Percentiles rank a stretch among this genome's conserved stretches.
These are phyloP conservation scores for Coemansia sp. DNA, from an alignment of 371 early-diverging fungal genomes.

Conservation along the genomic window DNA sequence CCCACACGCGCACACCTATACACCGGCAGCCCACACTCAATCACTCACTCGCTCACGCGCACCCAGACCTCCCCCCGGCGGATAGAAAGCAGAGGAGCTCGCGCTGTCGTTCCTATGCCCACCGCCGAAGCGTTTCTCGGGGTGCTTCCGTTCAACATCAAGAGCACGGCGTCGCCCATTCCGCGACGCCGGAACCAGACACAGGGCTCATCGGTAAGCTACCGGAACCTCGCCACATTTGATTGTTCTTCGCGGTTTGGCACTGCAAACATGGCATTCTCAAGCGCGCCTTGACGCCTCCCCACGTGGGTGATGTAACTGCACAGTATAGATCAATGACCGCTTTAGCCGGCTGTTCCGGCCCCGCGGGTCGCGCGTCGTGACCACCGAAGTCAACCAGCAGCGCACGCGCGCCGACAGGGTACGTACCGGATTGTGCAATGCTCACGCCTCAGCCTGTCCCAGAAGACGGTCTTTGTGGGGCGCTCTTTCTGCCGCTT, in stretches of 20 bases:
- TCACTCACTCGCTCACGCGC: too few relatives aligned
- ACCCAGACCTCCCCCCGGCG: too few relatives aligned
- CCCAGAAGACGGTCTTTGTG: not conserved
- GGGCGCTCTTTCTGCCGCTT: not conserved
- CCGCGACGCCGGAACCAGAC: conserved; percentile 40
- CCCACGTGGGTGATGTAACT: not conserved
- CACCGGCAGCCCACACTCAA: not conserved
- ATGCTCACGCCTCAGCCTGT: too few relatives aligned
- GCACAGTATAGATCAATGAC: conserved; percentile 24
- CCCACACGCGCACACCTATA: not conserved
- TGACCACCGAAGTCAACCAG: conserved; percentile 19
- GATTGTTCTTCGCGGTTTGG: not conserved
- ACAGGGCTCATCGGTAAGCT: conserved; percentile 41
- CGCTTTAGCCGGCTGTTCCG: conserved; percentile 46
- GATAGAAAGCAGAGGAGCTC: too few relatives aligned
- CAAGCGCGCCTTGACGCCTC: not conserved
- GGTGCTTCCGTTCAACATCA: conserved; percentile 41
- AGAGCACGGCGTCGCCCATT: conserved; percentile 38
- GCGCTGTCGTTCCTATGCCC: conserved; percentile 16
- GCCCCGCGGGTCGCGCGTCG: conserved; percentile 34
- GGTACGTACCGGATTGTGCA: conserved; percentile 22
- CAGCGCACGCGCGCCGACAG: conserved; percentile 34
- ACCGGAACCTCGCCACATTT: not conserved
- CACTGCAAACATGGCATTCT: too few relatives aligned
- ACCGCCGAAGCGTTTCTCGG: conserved; percentile 46